phyloP scores from a whole-genome alignment of 2,329 filamentous ascomycete genomes.

The Talaromyces marneffei region DNA sequence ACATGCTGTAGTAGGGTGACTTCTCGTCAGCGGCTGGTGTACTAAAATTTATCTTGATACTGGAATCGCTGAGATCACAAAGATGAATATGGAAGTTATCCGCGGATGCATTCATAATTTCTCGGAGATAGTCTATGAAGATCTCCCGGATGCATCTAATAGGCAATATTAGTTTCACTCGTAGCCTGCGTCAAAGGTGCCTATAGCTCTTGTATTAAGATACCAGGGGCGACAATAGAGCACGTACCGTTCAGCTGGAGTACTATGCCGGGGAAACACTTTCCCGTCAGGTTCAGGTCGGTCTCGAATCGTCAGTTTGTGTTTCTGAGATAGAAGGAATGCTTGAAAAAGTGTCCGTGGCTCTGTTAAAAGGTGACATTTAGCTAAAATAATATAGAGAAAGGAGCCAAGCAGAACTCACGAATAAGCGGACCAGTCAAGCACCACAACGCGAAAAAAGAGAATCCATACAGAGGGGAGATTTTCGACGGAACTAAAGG shows the following conservation, averaged over 20 bases:
- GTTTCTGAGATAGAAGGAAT: neutral
- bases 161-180: neutral
- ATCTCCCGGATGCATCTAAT: neutral
- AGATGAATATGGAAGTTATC: neutral
- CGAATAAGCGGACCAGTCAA: neutral
- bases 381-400: neutral
- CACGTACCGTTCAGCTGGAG: neutral
- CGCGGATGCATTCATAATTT: neutral
- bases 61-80: neutral
- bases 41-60: neutral
- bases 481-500: slow-evolving; percentile 1
- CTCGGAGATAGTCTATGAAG: neutral
- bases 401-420: neutral
- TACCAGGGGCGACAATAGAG: no score
- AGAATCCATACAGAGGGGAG: neutral
- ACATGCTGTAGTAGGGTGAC: neutral
- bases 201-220: neutral
- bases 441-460: slow-evolving; percentile 1
- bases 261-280: neutral
- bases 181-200: no score
- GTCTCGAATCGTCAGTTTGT: neutral
- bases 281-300: slow-evolving; percentile 2
- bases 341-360: slow-evolving; percentile 3
- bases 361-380: neutral
- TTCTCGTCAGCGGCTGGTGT: neutral